Conservation (phyloP, 2,329 filamentous ascomycete genomes). For the Chaetomiaceae sp. region DNA sequence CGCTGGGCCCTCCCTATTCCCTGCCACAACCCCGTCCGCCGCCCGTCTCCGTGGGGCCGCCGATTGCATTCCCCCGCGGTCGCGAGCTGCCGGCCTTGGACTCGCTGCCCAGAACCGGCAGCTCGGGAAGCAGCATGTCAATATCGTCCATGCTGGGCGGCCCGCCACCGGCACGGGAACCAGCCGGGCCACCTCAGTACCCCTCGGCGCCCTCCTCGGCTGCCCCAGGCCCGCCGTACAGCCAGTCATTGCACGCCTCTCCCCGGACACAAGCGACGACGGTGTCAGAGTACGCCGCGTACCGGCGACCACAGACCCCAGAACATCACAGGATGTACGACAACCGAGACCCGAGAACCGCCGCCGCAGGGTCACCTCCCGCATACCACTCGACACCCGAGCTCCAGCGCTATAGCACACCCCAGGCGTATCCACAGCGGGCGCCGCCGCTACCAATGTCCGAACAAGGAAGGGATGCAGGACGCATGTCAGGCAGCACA, state of each 20-base stretch:
- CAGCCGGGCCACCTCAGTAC: constrained; percentile 34
- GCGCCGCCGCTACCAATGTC: constrained; percentile 44
- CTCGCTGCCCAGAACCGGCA: constrained; percentile 42
- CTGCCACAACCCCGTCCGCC: constrained; percentile 43
- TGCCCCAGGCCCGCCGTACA: constrained; percentile 40
- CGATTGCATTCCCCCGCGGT: constrained; percentile 40
- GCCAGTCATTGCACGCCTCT: constrained; percentile 46
- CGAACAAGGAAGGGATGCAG: constrained; percentile 41
- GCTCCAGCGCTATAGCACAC: constrained; percentile 52
- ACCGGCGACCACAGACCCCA: constrained; percentile 66
- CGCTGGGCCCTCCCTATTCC: constrained; percentile 34
- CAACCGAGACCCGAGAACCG: constrained; percentile 34
- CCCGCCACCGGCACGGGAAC: constrained; percentile 36
- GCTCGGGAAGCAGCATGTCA: constrained; percentile 51
- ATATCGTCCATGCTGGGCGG: constrained; percentile 56
- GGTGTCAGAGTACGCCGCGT: constrained; percentile 54
- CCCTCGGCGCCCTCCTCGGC: constrained; percentile 36
- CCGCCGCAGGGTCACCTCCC: constrained; percentile 43
- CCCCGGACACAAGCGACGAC: constrained; percentile 49
- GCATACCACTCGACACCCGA: constrained; percentile 51
- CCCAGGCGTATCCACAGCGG: constrained; percentile 48
- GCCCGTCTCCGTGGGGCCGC: constrained; percentile 37
- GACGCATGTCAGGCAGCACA: constrained; percentile 30
- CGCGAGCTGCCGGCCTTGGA: constrained; percentile 50
- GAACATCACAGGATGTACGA: constrained; percentile 57